Base-by-base conservation (phyloP, 2,329 filamentous ascomycete species). In the Apiospora phragmitis region DNA sequence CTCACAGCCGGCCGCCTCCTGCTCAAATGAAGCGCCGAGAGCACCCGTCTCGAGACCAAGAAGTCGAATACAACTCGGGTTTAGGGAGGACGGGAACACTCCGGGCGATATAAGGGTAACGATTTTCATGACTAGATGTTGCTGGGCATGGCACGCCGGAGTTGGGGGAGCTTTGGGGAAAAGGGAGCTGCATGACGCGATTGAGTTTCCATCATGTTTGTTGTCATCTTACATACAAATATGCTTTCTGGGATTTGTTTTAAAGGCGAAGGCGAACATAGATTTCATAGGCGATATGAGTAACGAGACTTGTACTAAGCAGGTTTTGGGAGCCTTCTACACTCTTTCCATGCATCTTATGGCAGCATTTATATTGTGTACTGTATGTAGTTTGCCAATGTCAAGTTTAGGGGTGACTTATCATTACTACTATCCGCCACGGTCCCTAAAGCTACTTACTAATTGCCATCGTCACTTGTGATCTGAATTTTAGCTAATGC, bases 1-100 rank as follows among this genome's bases (percentile, higher is more conserved):
- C 29, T 65, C 21, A n/a, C 35, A 38, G 38, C 35, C 35, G 38
- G 41, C 26, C 71, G 68, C 21, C 55, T 69, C 11, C 51, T 35
- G 24, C 66, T 59, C 51, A 49, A 67, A 41, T 65, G 69, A 68
- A 68, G 41, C 32, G 68, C 35, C 29, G 35, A 65, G 24, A 68
- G 68, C 24, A 69, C 74, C 29, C 72, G 71, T 21, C 71, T 71
- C 35, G 75, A 75, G 65, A 71, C 70, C 29, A 75, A 75, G 65
- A 75, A 24, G 72, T 72, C 2, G 73, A 77, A 11, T 77, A 77
- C 70, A 79, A 77, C 69, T 71, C 76, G 4, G 77, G 77, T 11
- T 74, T 77, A 5, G 78, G 79, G 1, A 73, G 79, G 42, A 74
- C 74, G 9, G 79, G 79, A 12, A 79, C 77, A 9, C 70, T 80